Base-by-base conservation (phyloP, 352 stramenopile species). In the Phytopythium vexans region DNA sequence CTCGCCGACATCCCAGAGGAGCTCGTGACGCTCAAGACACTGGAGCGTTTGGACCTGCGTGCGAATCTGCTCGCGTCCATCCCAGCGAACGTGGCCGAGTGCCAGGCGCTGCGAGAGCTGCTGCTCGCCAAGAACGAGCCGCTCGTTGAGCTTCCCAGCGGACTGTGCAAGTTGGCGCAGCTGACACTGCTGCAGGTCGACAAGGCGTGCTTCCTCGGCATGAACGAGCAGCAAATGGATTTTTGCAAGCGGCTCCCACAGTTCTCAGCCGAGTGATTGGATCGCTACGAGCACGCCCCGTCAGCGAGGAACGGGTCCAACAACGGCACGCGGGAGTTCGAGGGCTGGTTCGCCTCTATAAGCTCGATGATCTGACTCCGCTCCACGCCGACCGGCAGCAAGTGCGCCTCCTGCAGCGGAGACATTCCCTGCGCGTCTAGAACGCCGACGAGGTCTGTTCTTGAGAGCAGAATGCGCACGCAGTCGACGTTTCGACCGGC, bases 191-290 rank as follows among this genome's bases (percentile, higher is more conserved):
- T 87, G 0, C 64, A 69, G 8, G 49, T 87, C 15, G 76, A 87
- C 45, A 84, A 81, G 52, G 44, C 43, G 8, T 82, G 71, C 41
- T 81, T 87, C 50, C 58, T 87, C 35, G 70, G 48, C 4, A 44
- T 87, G 31, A 37, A 65, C 7, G 58, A 68, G 1, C 47, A 62
- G 6, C 45, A 70, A 27, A 64, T 79, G 6, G 49, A 33, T 0
- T 87, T 76, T 45, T 87, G 76, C 38, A 62, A 77, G 47, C n/a
- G 2, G 3, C 27, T 81, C 0, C 2, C 40, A 0, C 54, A 55
- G 11, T 82, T 82, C 38, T 70, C 58, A 49, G 64, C 66, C n/a
- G 68, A 82, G n/a, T 81, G 66, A 35, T 10, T 16, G 7, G 44
- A 40, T 7, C 15, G 21, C 21, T 27, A 27, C 21, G 21, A 27